phyloP scores from a whole-genome alignment of 2,329 filamentous ascomycete species.

The Fusarium sp. region DNA sequence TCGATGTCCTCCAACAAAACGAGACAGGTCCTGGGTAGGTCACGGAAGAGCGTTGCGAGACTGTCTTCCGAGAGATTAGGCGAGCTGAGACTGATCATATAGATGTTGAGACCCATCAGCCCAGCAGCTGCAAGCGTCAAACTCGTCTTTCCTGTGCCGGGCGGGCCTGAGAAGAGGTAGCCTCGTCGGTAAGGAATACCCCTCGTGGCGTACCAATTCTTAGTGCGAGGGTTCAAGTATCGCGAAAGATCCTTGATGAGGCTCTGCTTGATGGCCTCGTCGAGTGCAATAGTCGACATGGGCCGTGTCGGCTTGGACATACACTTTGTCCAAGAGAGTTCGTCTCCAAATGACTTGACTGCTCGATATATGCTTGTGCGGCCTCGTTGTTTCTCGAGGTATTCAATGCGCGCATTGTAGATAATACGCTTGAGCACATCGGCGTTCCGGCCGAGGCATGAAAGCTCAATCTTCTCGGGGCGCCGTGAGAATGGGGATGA shows the following conservation, averaged over 20 bases:
- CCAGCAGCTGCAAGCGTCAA: slow-evolving; percentile 24
- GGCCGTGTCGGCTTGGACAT: slow-evolving; percentile 30
- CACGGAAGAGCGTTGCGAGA: slow-evolving; percentile 9
- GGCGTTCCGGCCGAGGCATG: slow-evolving; percentile 16
- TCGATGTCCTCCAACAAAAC: slow-evolving; percentile 29
- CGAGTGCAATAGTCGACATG: slow-evolving; percentile 26
- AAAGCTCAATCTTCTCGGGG: slow-evolving; percentile 2
- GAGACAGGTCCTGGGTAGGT: slow-evolving; percentile 7
- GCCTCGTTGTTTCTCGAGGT: slow-evolving; percentile 17
- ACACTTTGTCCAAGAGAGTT: slow-evolving; percentile 14
- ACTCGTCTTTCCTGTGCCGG: slow-evolving; percentile 33
- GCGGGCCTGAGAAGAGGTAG: slow-evolving; percentile 32
- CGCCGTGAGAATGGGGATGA: neutral
- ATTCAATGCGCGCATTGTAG: slow-evolving; percentile 19
- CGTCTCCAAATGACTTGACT: neutral
- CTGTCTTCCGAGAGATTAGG: slow-evolving; percentile 13
- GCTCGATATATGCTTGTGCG: slow-evolving; percentile 23
- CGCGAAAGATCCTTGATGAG: slow-evolving; percentile 26
- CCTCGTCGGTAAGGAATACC: slow-evolving; percentile 34
- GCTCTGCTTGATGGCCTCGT: slow-evolving; percentile 17
- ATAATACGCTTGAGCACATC: slow-evolving; percentile 23
- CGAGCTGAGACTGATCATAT: slow-evolving; percentile 23
- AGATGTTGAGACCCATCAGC: slow-evolving; percentile 25
- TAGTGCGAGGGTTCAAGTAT: slow-evolving; percentile 26
- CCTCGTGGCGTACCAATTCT: slow-evolving; percentile 26